These are phyloP conservation scores for Backusella morwellensis DNA, from an alignment of 192 early-diverging fungal species.

Conservation along the genomic window DNA sequence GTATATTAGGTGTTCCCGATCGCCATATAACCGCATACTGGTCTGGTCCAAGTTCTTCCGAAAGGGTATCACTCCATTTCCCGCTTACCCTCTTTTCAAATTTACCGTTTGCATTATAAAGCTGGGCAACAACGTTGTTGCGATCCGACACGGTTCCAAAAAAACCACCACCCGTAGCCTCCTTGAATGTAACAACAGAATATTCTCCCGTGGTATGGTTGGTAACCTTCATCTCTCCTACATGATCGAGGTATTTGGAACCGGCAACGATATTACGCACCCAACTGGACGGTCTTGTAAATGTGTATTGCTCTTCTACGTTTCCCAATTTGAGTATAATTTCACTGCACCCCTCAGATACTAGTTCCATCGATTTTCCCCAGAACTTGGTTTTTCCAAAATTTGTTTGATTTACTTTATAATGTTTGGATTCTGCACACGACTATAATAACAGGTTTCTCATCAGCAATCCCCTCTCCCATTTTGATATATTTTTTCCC, in stretches of 20 bases:
- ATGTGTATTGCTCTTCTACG: constrained; percentile 75
- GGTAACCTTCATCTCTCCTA: constrained; percentile 79
- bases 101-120: constrained; percentile 44
- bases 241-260: constrained; percentile 81
- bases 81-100: constrained; percentile 51
- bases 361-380: constrained; percentile 79
- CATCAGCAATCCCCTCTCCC: constrained; percentile 68
- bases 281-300: constrained; percentile 81
- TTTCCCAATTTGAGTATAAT: constrained; percentile 59
- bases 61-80: constrained; percentile 60
- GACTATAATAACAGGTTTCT: constrained; percentile 71
- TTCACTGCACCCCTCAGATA: constrained; percentile 77
- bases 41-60: constrained; percentile 56
- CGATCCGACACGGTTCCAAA: constrained; percentile 46
- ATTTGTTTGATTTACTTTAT: constrained; percentile 81
- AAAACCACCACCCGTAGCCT: constrained; percentile 60
- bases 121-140: constrained; percentile 68
- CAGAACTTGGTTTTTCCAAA: constrained; percentile 92
- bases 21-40: constrained; percentile 80
- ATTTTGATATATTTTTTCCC: constrained; percentile 39
- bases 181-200: constrained; percentile 79
- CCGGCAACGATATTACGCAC: constrained; percentile 86
- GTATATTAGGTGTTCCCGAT: constrained; percentile 57
- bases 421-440: constrained; percentile 52
- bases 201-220: constrained; percentile 71